A percentile compares a stretch with the other conserved stretches of the same genome.
phyloP scores from a whole-genome alignment of 345 rosid species.

The Orychophragmus violaceus region DNA sequence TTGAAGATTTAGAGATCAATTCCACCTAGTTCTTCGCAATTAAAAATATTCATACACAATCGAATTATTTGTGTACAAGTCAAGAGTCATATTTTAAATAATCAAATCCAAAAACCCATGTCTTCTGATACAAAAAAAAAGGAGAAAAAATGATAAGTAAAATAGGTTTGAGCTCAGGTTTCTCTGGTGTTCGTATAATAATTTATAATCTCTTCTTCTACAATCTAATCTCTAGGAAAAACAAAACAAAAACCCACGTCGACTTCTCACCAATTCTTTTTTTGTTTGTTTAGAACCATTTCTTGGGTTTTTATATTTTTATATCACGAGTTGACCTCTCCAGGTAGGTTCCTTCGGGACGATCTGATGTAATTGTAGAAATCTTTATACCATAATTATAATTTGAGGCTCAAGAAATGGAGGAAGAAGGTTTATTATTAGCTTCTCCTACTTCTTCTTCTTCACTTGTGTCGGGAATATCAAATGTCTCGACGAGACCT shows the following conservation, averaged over 20 bases:
- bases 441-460: background rate
- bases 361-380: background rate
- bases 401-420: background rate
- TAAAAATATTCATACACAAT: no score
- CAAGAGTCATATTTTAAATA: no score
- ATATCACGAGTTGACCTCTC: background rate
- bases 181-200: no score
- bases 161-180: no score
- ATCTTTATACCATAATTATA: background rate
- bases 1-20: no score
- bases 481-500: constrained; percentile 19
- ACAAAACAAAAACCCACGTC: background rate
- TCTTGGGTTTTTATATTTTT: background rate
- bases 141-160: no score
- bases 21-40: no score
- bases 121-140: no score
- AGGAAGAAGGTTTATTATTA: background rate
- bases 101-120: no score
- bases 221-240: no score
- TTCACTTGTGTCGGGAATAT: constrained; percentile 18
- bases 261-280: background rate
- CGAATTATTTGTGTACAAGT: no score
- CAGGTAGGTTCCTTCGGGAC: background rate
- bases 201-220: no score
- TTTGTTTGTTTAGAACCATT: background rate